These are phyloP conservation scores for Penicillium sp. DNA, from an alignment of 2,329 filamentous ascomycete species.

Conservation along the genomic window DNA sequence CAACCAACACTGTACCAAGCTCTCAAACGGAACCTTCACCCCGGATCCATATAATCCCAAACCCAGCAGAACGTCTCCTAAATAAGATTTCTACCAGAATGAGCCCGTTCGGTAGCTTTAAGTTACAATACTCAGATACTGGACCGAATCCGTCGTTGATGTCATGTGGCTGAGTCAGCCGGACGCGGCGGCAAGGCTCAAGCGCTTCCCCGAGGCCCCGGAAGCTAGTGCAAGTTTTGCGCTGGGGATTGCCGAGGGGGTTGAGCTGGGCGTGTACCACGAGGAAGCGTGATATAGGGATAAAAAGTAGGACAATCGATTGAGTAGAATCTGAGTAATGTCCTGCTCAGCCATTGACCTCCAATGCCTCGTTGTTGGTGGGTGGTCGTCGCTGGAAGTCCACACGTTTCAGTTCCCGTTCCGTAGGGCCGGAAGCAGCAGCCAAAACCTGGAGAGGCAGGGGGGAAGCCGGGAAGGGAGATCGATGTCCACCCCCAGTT, in stretches of 20 bases:
- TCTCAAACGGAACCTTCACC: not conserved
- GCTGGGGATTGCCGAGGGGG: conserved; percentile 18
- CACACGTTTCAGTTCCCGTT: conserved; percentile 13
- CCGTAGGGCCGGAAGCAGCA: conserved; percentile 4
- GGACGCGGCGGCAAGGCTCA: conserved; percentile 25
- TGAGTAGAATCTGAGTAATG: not conserved
- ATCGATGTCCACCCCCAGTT: not conserved
- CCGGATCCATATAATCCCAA: not conserved
- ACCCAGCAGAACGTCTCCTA: not conserved
- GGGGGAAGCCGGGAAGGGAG: not conserved
- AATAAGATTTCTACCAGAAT: not conserved
- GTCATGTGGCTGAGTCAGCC: conserved; percentile 32
- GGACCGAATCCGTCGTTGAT: conserved; percentile 18
- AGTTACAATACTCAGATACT: not conserved
- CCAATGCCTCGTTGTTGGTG: conserved; percentile 21
- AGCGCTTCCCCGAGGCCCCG: conserved; percentile 30
- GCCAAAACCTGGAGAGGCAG: conserved; percentile 5
- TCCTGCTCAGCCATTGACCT: conserved; percentile 15
- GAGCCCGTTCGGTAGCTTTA: not conserved
- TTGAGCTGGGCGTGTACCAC: conserved; percentile 11
- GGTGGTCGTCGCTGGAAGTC: conserved; percentile 16
- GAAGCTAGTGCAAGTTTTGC: conserved; percentile 32
- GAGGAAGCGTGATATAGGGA: not conserved
- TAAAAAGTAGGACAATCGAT: conserved; percentile 11
- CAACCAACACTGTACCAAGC: not conserved